Base-by-base conservation (phyloP, 169 alveolate genomes). In the Plasmodium reichenowi region DNA sequence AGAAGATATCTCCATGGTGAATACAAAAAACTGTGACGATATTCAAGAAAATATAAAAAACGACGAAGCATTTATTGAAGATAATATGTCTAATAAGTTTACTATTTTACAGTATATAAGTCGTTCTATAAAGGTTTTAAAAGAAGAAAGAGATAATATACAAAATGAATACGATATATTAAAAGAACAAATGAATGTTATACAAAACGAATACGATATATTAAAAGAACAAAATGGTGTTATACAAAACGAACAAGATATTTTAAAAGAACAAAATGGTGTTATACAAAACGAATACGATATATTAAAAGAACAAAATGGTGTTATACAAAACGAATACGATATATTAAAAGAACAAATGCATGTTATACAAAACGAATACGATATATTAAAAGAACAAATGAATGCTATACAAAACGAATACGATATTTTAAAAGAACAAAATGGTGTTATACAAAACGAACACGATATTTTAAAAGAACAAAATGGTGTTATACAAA, bases 61-160 rank as follows among this genome's bases (percentile, higher is more conserved):
- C 2, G 17, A 45, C 8, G 59, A 45, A 38, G 5, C 38, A 12
- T 0, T 43, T 67, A 20, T 8, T 22, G 62, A 67, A 6, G 74
- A 45, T 15, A 38, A 45, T 4, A 47, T 43, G 47, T 12, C 13
- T 1, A 32, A 17, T 3, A 8, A 1, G 3, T 8, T 7, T 7
- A 10, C 15, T 38, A 68, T 15, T 8, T 47, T 47, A 3, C 8
- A 26, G 8, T 3, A 43, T 47, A 13, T 68, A 8, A n/a, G 15
- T 10, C 29, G 45, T 15, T 12, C 22, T 15, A 38, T 45, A 32
- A 38, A 45, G 17, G 20, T 45, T 3, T 9, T 68, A 15, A 45
- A 68, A 20, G 29, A 62, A 22, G 67, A 71, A 22, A 71, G 17
- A 1, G 80, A 71, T 48, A 9, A 8, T 22, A 9, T 71, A 24